These are phyloP conservation scores for Xylaria flabelliformis DNA, from an alignment of 495 filamentous ascomycete species.

Conservation along the genomic window DNA sequence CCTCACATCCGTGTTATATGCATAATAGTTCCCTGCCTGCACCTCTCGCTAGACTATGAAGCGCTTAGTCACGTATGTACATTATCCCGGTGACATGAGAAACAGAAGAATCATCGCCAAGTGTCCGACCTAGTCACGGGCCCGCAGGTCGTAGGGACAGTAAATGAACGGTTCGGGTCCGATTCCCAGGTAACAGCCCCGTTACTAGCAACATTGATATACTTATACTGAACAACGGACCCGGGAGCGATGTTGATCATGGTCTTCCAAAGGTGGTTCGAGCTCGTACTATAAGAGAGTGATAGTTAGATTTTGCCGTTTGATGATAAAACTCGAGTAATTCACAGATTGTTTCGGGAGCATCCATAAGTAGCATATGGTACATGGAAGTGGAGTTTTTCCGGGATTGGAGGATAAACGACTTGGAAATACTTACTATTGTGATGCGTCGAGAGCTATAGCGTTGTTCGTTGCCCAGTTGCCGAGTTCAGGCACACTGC, in stretches of 20 bases:
- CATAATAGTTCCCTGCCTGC: not conserved
- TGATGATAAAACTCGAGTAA: too few species aligned
- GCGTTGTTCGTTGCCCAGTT: conserved; percentile 60
- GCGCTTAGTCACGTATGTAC: not conserved
- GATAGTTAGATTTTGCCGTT: not conserved
- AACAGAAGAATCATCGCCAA: conserved; percentile 39
- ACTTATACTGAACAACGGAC: conserved; percentile 69
- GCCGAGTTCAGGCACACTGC: conserved; percentile 61
- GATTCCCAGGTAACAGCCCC: conserved; percentile 67
- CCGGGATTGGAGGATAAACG: not conserved
- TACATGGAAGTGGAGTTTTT: not conserved
- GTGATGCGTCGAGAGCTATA: conserved; percentile 56
- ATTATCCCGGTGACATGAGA: not conserved
- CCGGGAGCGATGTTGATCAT: conserved; percentile 61
- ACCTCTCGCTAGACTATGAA: not conserved
- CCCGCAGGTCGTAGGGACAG: conserved; percentile 59
- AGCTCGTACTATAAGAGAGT: conserved; percentile 39
- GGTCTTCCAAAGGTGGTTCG: conserved; percentile 63
- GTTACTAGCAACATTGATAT: conserved; percentile 62
- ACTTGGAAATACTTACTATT: conserved; percentile 45
- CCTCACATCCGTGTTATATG: not conserved
- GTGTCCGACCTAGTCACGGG: conserved; percentile 48
- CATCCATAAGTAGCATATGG: too few species aligned
- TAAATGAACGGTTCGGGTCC: conserved; percentile 66
- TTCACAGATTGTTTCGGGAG: not conserved